Evolutionary conservation across 2,329 filamentous ascomycete genomes (phyloP).

Genomic region (Pseudodiploospora longispora): DNA sequence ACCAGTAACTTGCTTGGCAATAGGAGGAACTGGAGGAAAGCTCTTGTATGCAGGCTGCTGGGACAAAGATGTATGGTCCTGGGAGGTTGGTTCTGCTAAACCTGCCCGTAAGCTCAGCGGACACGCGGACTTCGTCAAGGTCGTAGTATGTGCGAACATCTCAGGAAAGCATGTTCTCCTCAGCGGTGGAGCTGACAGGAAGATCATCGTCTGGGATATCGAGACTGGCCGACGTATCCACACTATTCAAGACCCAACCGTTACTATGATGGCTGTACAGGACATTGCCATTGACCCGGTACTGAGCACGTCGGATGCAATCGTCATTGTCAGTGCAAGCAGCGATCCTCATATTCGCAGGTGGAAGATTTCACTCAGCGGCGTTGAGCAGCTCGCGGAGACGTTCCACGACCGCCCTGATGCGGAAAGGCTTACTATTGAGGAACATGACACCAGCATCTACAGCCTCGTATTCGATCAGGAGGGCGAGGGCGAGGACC

Average conservation of each 20-base stretch:
- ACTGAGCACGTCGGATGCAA: conserved; percentile 38
- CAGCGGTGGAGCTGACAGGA: conserved; percentile 69
- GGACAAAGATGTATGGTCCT: conserved; percentile 90
- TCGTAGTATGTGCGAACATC: conserved; percentile 56
- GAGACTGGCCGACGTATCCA: conserved; percentile 60
- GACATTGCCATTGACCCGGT: conserved; percentile 68
- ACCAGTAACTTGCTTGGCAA: conserved; percentile 69
- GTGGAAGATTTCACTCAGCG: conserved; percentile 55
- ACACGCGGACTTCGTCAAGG: conserved; percentile 88
- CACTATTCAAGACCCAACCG: conserved; percentile 65
- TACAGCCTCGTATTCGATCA: conserved; percentile 70
- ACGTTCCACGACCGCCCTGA: conserved; percentile 32
- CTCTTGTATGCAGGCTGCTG: conserved; percentile 82
- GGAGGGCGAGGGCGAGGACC: conserved; percentile 54
- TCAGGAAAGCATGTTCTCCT: conserved; percentile 56
- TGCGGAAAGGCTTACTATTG: conserved; percentile 45
- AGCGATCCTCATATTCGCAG: conserved; percentile 72
- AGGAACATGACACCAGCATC: conserved; percentile 84
- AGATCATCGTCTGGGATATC: conserved; percentile 78
- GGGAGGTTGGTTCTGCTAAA: conserved; percentile 54
- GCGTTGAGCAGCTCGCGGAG: conserved; percentile 47
- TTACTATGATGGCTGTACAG: conserved; percentile 69
- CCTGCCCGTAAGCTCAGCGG: conserved; percentile 57
- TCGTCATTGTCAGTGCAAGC: conserved; percentile 68
- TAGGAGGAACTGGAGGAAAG: conserved; percentile 46